Evolutionary conservation across 2,329 filamentous ascomycete species (phyloP).

Genomic region (Trichoderma brevicompactum): DNA sequence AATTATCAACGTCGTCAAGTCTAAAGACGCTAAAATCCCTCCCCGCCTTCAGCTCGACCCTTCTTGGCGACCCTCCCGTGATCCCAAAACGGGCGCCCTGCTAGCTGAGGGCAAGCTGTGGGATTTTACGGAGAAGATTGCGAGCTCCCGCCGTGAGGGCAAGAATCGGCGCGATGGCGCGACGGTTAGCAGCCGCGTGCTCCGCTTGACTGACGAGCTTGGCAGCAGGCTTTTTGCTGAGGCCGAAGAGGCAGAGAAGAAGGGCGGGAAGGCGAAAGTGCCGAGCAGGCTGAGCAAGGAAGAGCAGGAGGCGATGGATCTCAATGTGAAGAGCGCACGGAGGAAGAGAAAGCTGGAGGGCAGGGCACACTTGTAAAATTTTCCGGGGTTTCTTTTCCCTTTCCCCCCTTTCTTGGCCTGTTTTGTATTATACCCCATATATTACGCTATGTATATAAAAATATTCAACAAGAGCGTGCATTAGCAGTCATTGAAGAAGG

Average conservation of each 20-base stretch:
- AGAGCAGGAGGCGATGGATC: constrained; percentile 52
- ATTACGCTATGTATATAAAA: constrained; percentile 20
- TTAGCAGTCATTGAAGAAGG: not conserved
- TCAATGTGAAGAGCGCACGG: constrained; percentile 51
- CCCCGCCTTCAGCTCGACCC: constrained; percentile 70
- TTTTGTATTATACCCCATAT: constrained; percentile 26
- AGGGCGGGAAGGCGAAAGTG: constrained; percentile 42
- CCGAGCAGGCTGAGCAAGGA: constrained; percentile 55
- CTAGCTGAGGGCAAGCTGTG: constrained; percentile 77
- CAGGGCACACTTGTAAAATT: constrained; percentile 53
- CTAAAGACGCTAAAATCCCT: constrained; percentile 65
- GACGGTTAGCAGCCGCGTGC: constrained; percentile 81
- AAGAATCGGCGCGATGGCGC: constrained; percentile 95
- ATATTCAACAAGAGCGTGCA: constrained; percentile 1
- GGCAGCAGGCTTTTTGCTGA: constrained; percentile 71
- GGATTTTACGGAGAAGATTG: constrained; percentile 90
- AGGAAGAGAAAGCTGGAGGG: constrained; percentile 55
- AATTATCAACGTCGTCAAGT: constrained; percentile 76
- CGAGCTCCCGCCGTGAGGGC: constrained; percentile 80
- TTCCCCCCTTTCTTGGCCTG: not conserved
- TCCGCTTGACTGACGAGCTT: constrained; percentile 75
- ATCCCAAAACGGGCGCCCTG: constrained; percentile 63
- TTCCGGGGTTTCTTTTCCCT: not conserved
- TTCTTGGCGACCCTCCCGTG: constrained; percentile 74
- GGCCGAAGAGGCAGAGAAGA: constrained; percentile 47